These are phyloP conservation scores for Cyanodermella asteris DNA, from an alignment of 2,329 filamentous ascomycete genomes.

Conservation along the genomic window DNA sequence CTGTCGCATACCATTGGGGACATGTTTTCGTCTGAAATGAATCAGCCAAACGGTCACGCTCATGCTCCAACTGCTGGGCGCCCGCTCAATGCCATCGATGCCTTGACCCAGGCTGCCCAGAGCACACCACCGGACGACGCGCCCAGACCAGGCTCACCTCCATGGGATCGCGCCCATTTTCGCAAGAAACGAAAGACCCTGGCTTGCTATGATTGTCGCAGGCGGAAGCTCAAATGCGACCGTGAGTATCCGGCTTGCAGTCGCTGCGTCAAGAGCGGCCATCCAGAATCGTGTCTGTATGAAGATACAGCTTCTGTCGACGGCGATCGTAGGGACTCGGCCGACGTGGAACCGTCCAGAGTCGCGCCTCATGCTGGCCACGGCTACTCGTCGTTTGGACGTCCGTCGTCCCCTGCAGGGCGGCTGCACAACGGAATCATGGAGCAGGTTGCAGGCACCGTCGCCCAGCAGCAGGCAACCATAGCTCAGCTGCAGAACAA, in stretches of 20 bases:
- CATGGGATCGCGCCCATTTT: background rate
- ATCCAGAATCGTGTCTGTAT: slow-evolving; percentile 16
- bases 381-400: slow-evolving; percentile 1
- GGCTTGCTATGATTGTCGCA: slow-evolving; percentile 20
- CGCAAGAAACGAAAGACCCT: slow-evolving; percentile 9
- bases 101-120: too few relatives aligned
- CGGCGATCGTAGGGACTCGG: too few relatives aligned
- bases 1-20: too few relatives aligned
- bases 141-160: too few relatives aligned
- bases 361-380: background rate
- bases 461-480: background rate
- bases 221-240: slow-evolving; percentile 21
- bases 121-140: too few relatives aligned
- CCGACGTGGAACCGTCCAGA: background rate
- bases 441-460: background rate
- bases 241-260: slow-evolving; percentile 19
- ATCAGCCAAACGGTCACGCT: too few relatives aligned
- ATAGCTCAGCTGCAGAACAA: slow-evolving; percentile 5
- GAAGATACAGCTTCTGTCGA: slow-evolving; percentile 19
- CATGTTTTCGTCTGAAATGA: too few relatives aligned
- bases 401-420: background rate
- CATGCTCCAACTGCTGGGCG: too few relatives aligned
- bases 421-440: background rate
- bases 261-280: slow-evolving; percentile 17
- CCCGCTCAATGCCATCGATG: too few relatives aligned